These are phyloP conservation scores for Actinomucor elegans DNA, from an alignment of 371 early-diverging fungal genomes.

Conservation along the genomic window DNA sequence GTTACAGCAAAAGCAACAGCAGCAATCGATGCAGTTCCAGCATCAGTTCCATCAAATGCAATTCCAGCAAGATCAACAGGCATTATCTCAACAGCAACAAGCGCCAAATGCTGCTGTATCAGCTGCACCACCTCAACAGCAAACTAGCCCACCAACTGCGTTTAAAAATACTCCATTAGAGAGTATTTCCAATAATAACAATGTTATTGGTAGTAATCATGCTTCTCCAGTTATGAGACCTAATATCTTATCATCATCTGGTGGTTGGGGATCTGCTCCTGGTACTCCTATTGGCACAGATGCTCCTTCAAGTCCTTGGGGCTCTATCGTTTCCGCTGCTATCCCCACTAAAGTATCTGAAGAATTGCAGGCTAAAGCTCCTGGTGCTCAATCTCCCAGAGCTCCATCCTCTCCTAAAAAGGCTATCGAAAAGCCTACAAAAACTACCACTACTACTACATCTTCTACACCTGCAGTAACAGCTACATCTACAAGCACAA, in stretches of 20 bases:
- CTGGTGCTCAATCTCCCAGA: slow-evolving; percentile 31
- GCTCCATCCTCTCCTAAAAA: slow-evolving; percentile 30
- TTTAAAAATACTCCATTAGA: slow-evolving; percentile 17
- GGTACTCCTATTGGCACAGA: slow-evolving; percentile 42
- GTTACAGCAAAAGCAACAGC: slow-evolving; percentile 55
- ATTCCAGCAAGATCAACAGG: slow-evolving; percentile 53
- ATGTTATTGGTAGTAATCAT: slow-evolving; percentile 17
- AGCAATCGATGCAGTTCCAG: slow-evolving; percentile 40
- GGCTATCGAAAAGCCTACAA: slow-evolving; percentile 13
- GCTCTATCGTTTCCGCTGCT: slow-evolving; percentile 29
- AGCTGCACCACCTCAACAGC: slow-evolving; percentile 8
- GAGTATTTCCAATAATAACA: background rate
- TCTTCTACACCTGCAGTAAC: background rate
- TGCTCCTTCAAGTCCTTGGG: slow-evolving; percentile 37
- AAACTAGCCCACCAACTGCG: slow-evolving; percentile 18
- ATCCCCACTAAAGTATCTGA: slow-evolving; percentile 30
- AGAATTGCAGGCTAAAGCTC: slow-evolving; percentile 32
- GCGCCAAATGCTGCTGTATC: too few species aligned
- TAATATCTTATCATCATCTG: slow-evolving; percentile 13
- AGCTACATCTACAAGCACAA: background rate
- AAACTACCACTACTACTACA: background rate
- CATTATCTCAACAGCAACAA: slow-evolving; percentile 38
- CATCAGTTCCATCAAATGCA: slow-evolving; percentile 50
- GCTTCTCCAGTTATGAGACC: slow-evolving; percentile 29
- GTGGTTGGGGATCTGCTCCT: slow-evolving; percentile 42